Percentiles rank a stretch among this genome's conserved stretches.
Evolutionary conservation across 2,329 filamentous ascomycete genomes (phyloP).

Genomic region (Amylocarpus encephaloides): DNA sequence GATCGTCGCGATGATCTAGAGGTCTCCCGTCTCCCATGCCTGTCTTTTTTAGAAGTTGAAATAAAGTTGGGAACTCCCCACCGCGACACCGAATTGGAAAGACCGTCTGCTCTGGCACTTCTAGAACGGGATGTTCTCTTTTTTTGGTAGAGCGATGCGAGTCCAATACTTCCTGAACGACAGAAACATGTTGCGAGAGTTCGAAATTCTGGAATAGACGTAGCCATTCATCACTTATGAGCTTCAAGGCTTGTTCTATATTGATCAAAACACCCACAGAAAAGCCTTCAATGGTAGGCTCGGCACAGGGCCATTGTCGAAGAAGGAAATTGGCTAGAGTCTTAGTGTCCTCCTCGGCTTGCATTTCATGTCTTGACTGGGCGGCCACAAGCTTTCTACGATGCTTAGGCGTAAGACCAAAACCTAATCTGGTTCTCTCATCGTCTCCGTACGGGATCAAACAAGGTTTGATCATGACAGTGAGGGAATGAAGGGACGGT

Average conservation of each 20-base stretch:
- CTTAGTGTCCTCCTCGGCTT: constrained; percentile 32
- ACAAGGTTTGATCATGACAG: constrained; percentile 31
- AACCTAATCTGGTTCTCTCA: constrained; percentile 10
- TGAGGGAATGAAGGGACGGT: constrained; percentile 31
- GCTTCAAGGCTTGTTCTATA: constrained; percentile 33
- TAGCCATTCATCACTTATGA: constrained; percentile 41
- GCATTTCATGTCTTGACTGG: constrained; percentile 28
- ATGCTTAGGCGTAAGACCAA: constrained; percentile 9
- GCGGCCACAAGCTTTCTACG: constrained; percentile 19
- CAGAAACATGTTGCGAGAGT: constrained; percentile 38
- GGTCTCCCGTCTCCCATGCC: neutral
- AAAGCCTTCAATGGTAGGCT: constrained; percentile 31
- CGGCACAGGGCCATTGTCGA: constrained; percentile 39
- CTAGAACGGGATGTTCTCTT: neutral
- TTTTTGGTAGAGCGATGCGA: constrained; percentile 13
- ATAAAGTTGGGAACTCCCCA: constrained; percentile 5
- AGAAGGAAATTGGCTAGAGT: constrained; percentile 38
- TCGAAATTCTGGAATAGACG: constrained; percentile 43
- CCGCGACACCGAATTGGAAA: constrained; percentile 4
- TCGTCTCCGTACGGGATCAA: constrained; percentile 27
- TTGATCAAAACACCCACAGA: constrained; percentile 33
- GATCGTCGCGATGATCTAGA: neutral
- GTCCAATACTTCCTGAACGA: constrained; percentile 39
- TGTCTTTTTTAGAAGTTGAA: constrained; percentile 3
- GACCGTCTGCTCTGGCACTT: constrained; percentile 6